A percentile compares a stretch with the other conserved stretches of the same genome.
These are phyloP conservation scores for Tribonema minus DNA, from an alignment of 108 stramenopile genomes.

Conservation along the genomic window DNA sequence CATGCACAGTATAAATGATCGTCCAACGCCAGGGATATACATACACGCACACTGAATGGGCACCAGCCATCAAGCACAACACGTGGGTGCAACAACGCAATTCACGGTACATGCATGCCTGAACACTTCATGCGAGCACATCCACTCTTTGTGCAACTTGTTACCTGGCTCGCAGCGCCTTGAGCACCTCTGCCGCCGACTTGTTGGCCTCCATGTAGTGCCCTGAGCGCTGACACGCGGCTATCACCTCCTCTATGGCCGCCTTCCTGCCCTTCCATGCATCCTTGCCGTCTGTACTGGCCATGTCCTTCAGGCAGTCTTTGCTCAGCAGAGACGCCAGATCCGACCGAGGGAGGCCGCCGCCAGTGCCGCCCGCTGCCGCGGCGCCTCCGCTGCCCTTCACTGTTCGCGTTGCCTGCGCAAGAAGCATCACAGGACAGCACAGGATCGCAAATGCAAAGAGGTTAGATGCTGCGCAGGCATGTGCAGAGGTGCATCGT, in stretches of 20 bases:
- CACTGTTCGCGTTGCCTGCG: background rate
- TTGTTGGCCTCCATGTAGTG: conserved; percentile 35
- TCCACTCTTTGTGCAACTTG: too few relatives aligned
- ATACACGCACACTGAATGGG: too few relatives aligned
- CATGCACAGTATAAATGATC: too few relatives aligned
- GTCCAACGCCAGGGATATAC: too few relatives aligned
- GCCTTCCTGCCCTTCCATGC: conserved; percentile 40
- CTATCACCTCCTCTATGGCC: conserved; percentile 38
- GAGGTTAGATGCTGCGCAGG: background rate
- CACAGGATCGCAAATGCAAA: background rate
- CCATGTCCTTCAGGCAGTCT: conserved; percentile 26
- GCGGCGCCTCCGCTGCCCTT: background rate
- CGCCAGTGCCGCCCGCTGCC: background rate
- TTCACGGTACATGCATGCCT: too few relatives aligned
- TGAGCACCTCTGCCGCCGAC: conserved; percentile 11
- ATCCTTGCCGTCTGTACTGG: conserved; percentile 17
- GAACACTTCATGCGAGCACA: too few relatives aligned
- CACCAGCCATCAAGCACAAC: too few relatives aligned
- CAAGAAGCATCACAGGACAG: too few relatives aligned
- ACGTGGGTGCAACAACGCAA: too few relatives aligned
- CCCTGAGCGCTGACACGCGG: conserved; percentile 30
- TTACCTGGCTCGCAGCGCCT: conserved; percentile 2
- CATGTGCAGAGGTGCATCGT: too few relatives aligned
- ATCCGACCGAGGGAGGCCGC: conserved; percentile 26
- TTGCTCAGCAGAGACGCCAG: conserved; percentile 23